Percentiles rank a stretch among this genome's conserved stretches.
phyloP scores from a whole-genome alignment of 1,139 yeast genomes.

The Geotrichum siamense region DNA sequence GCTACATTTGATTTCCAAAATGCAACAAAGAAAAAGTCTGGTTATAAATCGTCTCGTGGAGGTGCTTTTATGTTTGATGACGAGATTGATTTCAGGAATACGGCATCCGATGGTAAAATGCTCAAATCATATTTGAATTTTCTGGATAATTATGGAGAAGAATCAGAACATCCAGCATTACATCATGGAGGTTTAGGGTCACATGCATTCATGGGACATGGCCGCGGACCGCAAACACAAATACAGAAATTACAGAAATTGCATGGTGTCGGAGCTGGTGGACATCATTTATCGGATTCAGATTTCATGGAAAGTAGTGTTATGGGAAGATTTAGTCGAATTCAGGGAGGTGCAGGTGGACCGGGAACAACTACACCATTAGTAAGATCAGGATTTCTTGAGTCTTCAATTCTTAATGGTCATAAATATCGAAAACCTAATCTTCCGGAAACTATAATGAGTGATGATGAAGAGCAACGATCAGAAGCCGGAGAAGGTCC shows the following conservation, averaged over 20 bases:
- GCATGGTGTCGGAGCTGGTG: not conserved
- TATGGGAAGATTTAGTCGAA: slow-evolving; percentile 26
- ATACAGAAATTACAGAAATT: not conserved
- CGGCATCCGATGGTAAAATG: slow-evolving; percentile 77
- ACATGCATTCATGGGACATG: not conserved
- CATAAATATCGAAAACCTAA: slow-evolving; percentile 3
- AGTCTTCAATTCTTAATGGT: slow-evolving; percentile 5
- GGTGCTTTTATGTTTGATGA: slow-evolving; percentile 18
- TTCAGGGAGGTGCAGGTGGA: slow-evolving; percentile 11
- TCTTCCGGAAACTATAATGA: slow-evolving; percentile 8
- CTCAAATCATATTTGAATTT: slow-evolving; percentile 82
- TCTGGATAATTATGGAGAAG: slow-evolving; percentile 67
- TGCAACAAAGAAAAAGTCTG: slow-evolving; percentile 42
- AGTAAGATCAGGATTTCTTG: slow-evolving; percentile 13
- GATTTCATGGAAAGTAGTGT: slow-evolving; percentile 28
- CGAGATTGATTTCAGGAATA: slow-evolving; percentile 26
- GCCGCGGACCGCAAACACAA: not conserved
- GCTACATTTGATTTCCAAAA: slow-evolving; percentile 83
- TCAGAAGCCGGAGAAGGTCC: slow-evolving; percentile 6
- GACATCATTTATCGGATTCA: not conserved
- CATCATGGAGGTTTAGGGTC: not conserved
- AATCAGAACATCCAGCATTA: not conserved
- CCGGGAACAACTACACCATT: slow-evolving; percentile 12
- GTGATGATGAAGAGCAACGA: slow-evolving; percentile 15
- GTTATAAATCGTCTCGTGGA: slow-evolving; percentile 22